Evolutionary conservation across 768 basidiomycete species (phyloP).

Genomic region (Pholiota microspora): DNA sequence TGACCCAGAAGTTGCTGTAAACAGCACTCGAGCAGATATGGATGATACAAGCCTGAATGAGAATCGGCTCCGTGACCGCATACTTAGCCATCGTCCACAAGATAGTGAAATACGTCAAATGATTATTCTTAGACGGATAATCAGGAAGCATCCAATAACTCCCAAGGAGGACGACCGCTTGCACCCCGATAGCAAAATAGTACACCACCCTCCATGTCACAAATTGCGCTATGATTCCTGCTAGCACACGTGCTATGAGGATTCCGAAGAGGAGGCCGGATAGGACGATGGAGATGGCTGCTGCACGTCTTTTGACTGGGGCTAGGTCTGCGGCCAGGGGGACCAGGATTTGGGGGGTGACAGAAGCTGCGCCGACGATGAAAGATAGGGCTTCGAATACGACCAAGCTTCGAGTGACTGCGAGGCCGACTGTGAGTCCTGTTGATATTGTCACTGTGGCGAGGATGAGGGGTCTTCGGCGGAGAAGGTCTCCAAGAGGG

Average conservation of each 20-base stretch:
- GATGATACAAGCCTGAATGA: slow-evolving; percentile 68
- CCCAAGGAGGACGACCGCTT: slow-evolving; percentile 53
- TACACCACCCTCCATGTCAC: slow-evolving; percentile 73
- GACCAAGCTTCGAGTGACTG: slow-evolving; percentile 54
- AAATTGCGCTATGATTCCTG: slow-evolving; percentile 75
- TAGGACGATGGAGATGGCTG: slow-evolving; percentile 73
- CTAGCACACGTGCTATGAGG: slow-evolving; percentile 70
- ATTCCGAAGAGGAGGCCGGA: slow-evolving; percentile 74
- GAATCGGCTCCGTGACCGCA: slow-evolving; percentile 71
- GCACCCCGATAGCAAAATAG: slow-evolving; percentile 74
- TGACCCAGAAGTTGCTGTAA: slow-evolving; percentile 66
- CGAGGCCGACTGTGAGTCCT: slow-evolving; percentile 67
- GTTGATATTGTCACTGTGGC: slow-evolving; percentile 51
- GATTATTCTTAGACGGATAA: slow-evolving; percentile 72
- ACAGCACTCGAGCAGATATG: slow-evolving; percentile 61
- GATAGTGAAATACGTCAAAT: slow-evolving; percentile 66
- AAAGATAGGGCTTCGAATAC: slow-evolving; percentile 70
- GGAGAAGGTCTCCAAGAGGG: slow-evolving; percentile 84
- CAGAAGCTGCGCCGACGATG: slow-evolving; percentile 65
- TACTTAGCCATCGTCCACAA: slow-evolving; percentile 77
- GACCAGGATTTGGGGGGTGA: slow-evolving; percentile 77
- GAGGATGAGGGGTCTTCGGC: slow-evolving; percentile 69
- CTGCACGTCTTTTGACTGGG: slow-evolving; percentile 67
- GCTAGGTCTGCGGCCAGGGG: slow-evolving; percentile 81
- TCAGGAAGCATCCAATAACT: slow-evolving; percentile 72